A percentile compares a stretch with the other conserved stretches of the same genome.
Evolutionary conservation across 148 eudicot genomes (phyloP).

Genomic region (Persicaria tinctoria): DNA sequence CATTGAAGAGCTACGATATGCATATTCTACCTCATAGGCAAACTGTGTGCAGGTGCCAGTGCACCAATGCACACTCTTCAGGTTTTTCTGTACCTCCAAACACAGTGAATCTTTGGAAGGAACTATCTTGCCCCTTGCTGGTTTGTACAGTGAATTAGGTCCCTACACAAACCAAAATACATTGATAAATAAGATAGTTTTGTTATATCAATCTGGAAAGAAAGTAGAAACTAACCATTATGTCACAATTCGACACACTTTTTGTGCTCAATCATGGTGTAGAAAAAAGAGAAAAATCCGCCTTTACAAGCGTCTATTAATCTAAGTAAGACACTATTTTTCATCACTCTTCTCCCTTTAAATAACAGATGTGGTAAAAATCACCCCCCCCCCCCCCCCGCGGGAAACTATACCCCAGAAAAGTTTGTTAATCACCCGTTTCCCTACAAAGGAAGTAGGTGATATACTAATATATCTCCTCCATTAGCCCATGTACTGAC

Average conservation of each 20-base stretch:
- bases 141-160: constrained; percentile 56
- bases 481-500: neutral
- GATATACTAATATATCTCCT: neutral
- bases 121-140: constrained; percentile 30
- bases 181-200: neutral
- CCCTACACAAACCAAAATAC: constrained; percentile 33
- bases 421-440: neutral
- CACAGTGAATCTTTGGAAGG: constrained; percentile 36
- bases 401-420: neutral
- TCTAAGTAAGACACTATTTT: neutral
- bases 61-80: constrained; percentile 23
- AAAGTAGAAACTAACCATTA: neutral
- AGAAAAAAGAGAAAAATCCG: neutral
- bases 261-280: neutral
- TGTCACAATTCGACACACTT: neutral
- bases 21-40: constrained; percentile 64
- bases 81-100: constrained; percentile 36
- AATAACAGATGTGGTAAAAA: neutral
- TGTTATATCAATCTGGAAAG: neutral
- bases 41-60: constrained; percentile 40
- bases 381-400: neutral
- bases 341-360: neutral
- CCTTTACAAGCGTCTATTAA: neutral
- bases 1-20: constrained; percentile 51
- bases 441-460: neutral